phyloP scores from a whole-genome alignment of 2,329 filamentous ascomycete genomes.

The Cercospora janseana region DNA sequence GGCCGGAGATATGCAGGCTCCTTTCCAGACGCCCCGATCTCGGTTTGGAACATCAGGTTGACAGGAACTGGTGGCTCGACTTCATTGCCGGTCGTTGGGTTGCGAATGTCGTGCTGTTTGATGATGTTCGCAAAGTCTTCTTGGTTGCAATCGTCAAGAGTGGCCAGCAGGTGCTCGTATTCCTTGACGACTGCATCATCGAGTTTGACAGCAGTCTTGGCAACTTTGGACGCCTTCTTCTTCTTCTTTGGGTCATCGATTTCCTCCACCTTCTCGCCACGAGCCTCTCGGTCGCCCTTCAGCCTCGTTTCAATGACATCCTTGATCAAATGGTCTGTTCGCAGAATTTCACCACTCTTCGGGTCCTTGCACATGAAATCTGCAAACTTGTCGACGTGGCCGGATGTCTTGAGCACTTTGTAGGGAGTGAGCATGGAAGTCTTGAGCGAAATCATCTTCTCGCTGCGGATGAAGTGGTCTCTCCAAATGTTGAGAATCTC shows the following conservation, averaged over 20 bases:
- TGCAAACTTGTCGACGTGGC: slow-evolving; percentile 96
- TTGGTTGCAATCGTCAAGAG: slow-evolving; percentile 92
- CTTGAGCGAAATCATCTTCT: slow-evolving; percentile 94
- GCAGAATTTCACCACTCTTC: slow-evolving; percentile 93
- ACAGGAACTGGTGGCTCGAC: slow-evolving; percentile 82
- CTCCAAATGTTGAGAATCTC: slow-evolving; percentile 88
- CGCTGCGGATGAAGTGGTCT: slow-evolving; percentile 89
- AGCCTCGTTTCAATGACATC: slow-evolving; percentile 83
- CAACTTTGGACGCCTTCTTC: slow-evolving; percentile 71
- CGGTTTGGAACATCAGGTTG: slow-evolving; percentile 98
- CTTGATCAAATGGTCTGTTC: slow-evolving; percentile 95
- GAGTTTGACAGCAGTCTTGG: slow-evolving; percentile 69
- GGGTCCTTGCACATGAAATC: slow-evolving; percentile 95
- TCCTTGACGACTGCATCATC: slow-evolving; percentile 83
- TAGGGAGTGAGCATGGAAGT: slow-evolving; percentile 91
- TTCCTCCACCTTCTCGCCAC: slow-evolving; percentile 73
- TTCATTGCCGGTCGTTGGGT: slow-evolving; percentile 74
- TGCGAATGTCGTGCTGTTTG: slow-evolving; percentile 85
- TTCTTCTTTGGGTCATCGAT: slow-evolving; percentile 83
- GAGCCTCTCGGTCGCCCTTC: slow-evolving; percentile 88
- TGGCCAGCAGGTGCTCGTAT: slow-evolving; percentile 87
- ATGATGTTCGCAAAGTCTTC: slow-evolving; percentile 84
- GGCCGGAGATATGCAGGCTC: slow-evolving; percentile 81
- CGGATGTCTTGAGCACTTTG: slow-evolving; percentile 86
- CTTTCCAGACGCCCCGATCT: slow-evolving; percentile 89